These are phyloP conservation scores for Lonicera japonica DNA, from an alignment of 129 eudicot species.

Conservation along the genomic window DNA sequence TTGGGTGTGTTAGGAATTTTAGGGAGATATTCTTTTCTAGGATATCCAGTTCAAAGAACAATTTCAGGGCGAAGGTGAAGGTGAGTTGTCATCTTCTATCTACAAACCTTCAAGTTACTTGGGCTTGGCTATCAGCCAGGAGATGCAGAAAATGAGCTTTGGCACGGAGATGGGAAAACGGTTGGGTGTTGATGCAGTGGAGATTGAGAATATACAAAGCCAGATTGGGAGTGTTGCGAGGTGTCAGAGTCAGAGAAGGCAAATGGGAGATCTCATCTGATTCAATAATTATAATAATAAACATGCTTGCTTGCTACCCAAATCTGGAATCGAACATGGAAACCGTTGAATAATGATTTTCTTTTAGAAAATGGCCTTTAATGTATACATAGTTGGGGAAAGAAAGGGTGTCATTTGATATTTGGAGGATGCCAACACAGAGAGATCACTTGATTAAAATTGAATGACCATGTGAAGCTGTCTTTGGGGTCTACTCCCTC, in stretches of 20 bases:
- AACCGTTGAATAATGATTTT: too few species aligned
- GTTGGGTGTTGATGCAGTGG: constrained; percentile 23
- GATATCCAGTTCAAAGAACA: constrained; percentile 30
- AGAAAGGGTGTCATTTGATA: too few species aligned
- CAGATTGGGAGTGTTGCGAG: constrained; percentile 21
- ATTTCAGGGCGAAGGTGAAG: constrained; percentile 36
- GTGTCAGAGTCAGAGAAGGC: constrained; percentile 21
- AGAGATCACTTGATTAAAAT: too few species aligned
- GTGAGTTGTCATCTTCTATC: constrained; percentile 27
- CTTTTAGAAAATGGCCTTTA: too few species aligned
- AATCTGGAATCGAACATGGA: too few species aligned
- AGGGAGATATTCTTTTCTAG: constrained; percentile 39
- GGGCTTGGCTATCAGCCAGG: constrained; percentile 21
- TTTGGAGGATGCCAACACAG: too few species aligned
- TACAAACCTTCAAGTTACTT: constrained; percentile 23
- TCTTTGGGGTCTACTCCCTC: too few species aligned
- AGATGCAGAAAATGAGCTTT: constrained; percentile 23
- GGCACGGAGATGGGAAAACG: constrained; percentile 27
- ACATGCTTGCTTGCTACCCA: too few species aligned
- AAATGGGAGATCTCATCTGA: constrained; percentile 25
- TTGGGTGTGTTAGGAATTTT: constrained; percentile 38
- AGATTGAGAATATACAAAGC: constrained; percentile 19
- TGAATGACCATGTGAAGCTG: too few species aligned
- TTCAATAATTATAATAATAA: too few species aligned
- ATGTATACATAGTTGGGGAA: too few species aligned